Conservation (phyloP, 1,284 basidiomycete species). For the Heterobasidion irregulare region DNA sequence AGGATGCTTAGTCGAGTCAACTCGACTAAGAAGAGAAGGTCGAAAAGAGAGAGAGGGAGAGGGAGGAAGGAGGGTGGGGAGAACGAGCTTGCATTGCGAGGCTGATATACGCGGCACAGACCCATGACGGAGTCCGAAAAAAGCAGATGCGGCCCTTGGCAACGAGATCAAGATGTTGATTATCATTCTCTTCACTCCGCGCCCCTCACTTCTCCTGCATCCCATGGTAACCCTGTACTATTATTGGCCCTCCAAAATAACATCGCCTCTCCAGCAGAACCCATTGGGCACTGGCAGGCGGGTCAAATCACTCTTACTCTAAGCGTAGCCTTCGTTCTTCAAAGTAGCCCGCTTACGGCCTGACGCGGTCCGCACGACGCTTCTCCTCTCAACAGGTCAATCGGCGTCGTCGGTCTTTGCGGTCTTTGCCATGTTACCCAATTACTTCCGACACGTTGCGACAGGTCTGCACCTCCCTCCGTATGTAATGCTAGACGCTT, state of each 20-base stretch:
- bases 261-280: too few species aligned
- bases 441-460: background rate
- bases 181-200: background rate
- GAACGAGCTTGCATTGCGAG: conserved; percentile 12
- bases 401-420: background rate
- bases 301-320: too few species aligned
- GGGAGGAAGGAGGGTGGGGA: conserved; percentile 19
- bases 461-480: background rate
- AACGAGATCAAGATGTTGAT: conserved; percentile 8
- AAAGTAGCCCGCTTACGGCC: too few species aligned
- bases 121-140: conserved; percentile 10
- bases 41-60: conserved; percentile 28
- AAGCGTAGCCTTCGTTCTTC: too few species aligned
- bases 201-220: background rate
- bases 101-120: conserved; percentile 7
- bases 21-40: conserved; percentile 43
- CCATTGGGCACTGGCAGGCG: too few species aligned
- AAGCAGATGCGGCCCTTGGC: conserved; percentile 15
- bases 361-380: too few species aligned
- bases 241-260: background rate
- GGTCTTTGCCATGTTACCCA: background rate
- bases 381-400: too few species aligned
- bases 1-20: conserved; percentile 48
- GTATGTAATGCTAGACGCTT: too few species aligned
- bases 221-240: background rate